A percentile compares a stretch with the other conserved stretches of the same genome.
Evolutionary conservation across 805 yeast species (phyloP).

Genomic region (Ogataea zsoltii): DNA sequence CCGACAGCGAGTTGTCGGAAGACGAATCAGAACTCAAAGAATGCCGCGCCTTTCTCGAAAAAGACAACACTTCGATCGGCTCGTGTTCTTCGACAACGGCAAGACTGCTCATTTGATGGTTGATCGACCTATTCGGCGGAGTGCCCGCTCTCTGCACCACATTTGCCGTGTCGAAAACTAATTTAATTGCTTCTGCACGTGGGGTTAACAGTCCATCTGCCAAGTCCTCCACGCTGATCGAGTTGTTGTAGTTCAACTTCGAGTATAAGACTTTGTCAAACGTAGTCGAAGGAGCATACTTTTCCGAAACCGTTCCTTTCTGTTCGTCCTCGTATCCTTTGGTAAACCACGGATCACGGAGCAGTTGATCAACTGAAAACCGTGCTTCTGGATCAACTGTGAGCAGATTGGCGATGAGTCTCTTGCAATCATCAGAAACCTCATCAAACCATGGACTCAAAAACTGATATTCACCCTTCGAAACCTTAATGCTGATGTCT

Average conservation of each 20-base stretch:
- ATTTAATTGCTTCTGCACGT: constrained; percentile 39
- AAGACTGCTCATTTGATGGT: constrained; percentile 8
- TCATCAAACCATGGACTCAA: constrained; percentile 90
- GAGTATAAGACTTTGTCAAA: constrained; percentile 29
- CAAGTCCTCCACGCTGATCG: constrained; percentile 24
- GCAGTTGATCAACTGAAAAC: constrained; percentile 65
- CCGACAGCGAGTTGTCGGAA: constrained; percentile 4
- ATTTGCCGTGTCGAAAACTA: constrained; percentile 39
- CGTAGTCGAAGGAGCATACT: constrained; percentile 28
- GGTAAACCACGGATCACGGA: constrained; percentile 68
- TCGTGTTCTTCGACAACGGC: constrained; percentile 20
- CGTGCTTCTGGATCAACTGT: constrained; percentile 70
- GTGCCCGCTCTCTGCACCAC: constrained; percentile 31
- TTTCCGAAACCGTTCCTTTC: not conserved
- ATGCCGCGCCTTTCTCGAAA: not conserved
- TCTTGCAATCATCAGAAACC: constrained; percentile 68
- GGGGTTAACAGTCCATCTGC: constrained; percentile 34
- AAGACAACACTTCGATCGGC: constrained; percentile 19
- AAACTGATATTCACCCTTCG: constrained; percentile 72
- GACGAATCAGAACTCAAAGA: constrained; percentile 13
- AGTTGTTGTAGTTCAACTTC: constrained; percentile 30
- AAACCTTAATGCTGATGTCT: constrained; percentile 63
- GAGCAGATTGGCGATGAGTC: constrained; percentile 62
- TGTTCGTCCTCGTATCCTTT: constrained; percentile 30
- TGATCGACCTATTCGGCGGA: constrained; percentile 12